phyloP scores from a whole-genome alignment of 257 asterid genomes.

The Forsythia suspensa region DNA sequence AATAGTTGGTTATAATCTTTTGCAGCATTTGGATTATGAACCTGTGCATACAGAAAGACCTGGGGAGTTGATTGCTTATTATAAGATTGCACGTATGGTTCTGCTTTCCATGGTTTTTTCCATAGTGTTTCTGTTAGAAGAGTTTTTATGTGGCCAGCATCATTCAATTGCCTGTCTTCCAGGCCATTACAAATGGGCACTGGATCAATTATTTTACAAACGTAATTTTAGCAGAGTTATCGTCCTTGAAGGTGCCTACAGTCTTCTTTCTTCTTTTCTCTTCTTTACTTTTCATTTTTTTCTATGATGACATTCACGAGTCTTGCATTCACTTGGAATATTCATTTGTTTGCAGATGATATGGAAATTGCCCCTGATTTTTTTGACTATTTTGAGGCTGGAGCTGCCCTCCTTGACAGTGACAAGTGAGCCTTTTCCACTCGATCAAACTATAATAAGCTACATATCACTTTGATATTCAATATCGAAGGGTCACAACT shows the following conservation, averaged over 20 bases:
- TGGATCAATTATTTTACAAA: constrained; percentile 86
- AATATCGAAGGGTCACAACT: background rate
- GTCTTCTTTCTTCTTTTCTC: constrained; percentile 9
- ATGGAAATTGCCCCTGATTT: constrained; percentile 98
- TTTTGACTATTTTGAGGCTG: constrained; percentile 95
- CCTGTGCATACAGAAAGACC: constrained; percentile 90
- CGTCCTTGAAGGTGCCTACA: constrained; percentile 86
- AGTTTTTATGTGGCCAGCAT: constrained; percentile 19
- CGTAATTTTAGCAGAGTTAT: constrained; percentile 86
- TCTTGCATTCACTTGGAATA: constrained; percentile 31
- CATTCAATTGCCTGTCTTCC: constrained; percentile 24
- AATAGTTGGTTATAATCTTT: constrained; percentile 20
- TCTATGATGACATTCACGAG: constrained; percentile 13
- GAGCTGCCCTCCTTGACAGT: constrained; percentile 85
- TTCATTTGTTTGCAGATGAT: constrained; percentile 68
- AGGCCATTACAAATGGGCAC: constrained; percentile 99
- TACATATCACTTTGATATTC: constrained; percentile 11
- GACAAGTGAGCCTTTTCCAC: constrained; percentile 68
- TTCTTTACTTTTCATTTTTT: constrained; percentile 14
- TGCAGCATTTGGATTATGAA: constrained; percentile 83
- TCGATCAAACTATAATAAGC: constrained; percentile 12
- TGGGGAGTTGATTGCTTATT: constrained; percentile 94
- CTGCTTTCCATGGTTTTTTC: constrained; percentile 23
- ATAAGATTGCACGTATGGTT: constrained; percentile 92
- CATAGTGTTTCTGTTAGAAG: constrained; percentile 19